These are phyloP conservation scores for Ophiostoma ulmi DNA, from an alignment of 2,329 filamentous ascomycete genomes.

Conservation along the genomic window DNA sequence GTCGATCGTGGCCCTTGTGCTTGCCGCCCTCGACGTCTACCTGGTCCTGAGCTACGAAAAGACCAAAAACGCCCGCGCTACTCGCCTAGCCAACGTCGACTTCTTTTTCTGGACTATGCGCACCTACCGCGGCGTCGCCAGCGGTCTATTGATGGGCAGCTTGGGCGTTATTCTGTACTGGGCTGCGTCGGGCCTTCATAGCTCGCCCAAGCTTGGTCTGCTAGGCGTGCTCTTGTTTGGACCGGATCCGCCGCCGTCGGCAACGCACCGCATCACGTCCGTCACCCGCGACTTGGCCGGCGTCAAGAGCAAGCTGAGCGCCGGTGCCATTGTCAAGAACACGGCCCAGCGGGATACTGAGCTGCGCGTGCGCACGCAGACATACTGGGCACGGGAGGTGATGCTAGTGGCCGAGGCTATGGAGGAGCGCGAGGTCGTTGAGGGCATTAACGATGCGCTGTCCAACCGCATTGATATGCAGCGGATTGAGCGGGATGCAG, in stretches of 20 bases:
- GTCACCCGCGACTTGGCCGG: constrained; percentile 53
- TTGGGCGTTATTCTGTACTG: constrained; percentile 67
- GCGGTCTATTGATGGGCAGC: constrained; percentile 59
- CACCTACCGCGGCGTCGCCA: constrained; percentile 55
- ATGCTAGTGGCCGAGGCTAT: constrained; percentile 67
- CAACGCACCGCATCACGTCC: constrained; percentile 62
- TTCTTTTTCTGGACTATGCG: constrained; percentile 67
- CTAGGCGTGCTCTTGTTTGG: constrained; percentile 24
- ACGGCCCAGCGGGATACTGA: constrained; percentile 68
- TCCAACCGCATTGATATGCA: constrained; percentile 58
- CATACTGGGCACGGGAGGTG: constrained; percentile 79
- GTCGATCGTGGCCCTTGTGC: constrained; percentile 54
- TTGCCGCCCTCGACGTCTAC: constrained; percentile 63
- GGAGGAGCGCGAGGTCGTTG: constrained; percentile 71
- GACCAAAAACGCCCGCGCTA: constrained; percentile 57
- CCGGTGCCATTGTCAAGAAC: constrained; percentile 72
- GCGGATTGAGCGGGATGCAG: constrained; percentile 58
- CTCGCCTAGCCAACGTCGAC: constrained; percentile 59
- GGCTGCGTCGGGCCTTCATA: constrained; percentile 64
- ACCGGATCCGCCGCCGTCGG: constrained; percentile 57
- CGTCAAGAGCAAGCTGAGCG: constrained; percentile 62
- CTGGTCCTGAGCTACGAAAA: constrained; percentile 60
- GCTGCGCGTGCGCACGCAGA: constrained; percentile 59
- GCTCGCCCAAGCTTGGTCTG: constrained; percentile 19
- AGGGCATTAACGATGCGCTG: constrained; percentile 64